phyloP scores from a whole-genome alignment of 495 filamentous ascomycete genomes.

The Penicillium roqueforti region DNA sequence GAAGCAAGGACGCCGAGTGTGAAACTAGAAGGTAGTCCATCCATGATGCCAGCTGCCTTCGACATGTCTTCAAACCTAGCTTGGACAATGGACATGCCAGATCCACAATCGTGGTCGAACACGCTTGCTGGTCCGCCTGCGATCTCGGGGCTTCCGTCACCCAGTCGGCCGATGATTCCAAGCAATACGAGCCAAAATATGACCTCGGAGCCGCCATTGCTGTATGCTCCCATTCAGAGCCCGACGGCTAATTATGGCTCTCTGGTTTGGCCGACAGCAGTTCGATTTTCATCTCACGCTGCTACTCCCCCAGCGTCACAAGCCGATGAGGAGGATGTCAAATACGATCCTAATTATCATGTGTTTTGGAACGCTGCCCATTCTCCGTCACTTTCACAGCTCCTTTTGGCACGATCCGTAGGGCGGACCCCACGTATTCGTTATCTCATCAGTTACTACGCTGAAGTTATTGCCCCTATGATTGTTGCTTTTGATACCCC shows the following conservation, averaged over 20 bases:
- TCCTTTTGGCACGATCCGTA: constrained; percentile 44
- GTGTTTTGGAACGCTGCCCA: constrained; percentile 26
- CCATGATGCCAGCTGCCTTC: constrained; percentile 11
- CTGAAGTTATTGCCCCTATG: constrained; percentile 84
- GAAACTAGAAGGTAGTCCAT: constrained; percentile 2
- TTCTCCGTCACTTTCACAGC: constrained; percentile 40
- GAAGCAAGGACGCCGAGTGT: not conserved
- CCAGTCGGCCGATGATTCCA: constrained; percentile 15
- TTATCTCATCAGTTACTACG: constrained; percentile 60
- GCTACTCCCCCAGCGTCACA: constrained; percentile 12
- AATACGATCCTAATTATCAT: constrained; percentile 8
- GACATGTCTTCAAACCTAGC: constrained; percentile 17
- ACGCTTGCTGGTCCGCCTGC: constrained; percentile 15
- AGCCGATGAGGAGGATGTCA: constrained; percentile 26
- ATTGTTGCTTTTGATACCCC: constrained; percentile 88
- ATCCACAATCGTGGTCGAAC: constrained; percentile 25
- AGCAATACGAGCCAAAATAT: constrained; percentile 17
- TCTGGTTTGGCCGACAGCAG: constrained; percentile 17
- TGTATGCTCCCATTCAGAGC: constrained; percentile 17
- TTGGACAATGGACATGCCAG: constrained; percentile 30
- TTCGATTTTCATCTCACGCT: constrained; percentile 7
- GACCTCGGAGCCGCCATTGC: constrained; percentile 14
- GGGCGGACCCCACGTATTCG: constrained; percentile 54
- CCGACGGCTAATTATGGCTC: constrained; percentile 13
- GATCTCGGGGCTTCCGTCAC: constrained; percentile 25